phyloP scores from a whole-genome alignment of 768 basidiomycete genomes.

The Pleurotus citrinopileatus region DNA sequence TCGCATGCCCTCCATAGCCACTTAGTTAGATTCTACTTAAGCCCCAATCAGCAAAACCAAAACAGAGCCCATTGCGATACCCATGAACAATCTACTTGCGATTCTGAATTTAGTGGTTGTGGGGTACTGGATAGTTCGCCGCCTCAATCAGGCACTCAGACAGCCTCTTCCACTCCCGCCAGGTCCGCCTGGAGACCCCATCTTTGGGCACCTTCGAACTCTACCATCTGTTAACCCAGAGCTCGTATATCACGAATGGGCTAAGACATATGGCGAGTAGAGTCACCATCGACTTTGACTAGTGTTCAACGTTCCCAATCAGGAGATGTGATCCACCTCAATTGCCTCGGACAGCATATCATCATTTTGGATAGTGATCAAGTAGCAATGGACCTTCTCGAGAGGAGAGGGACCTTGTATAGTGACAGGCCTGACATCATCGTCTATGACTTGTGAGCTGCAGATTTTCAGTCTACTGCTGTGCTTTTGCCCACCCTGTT shows the following conservation, averaged over 20 bases:
- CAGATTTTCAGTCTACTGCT: no score
- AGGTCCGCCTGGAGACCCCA: slow-evolving; percentile 24
- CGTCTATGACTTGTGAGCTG: slow-evolving; percentile 1
- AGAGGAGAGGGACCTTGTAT: slow-evolving; percentile 15
- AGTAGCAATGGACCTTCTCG: slow-evolving; percentile 19
- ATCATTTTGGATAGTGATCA: slow-evolving; percentile 19
- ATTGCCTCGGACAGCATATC: slow-evolving; percentile 22
- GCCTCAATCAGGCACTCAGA: no score
- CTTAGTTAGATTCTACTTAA: no score
- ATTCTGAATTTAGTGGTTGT: no score
- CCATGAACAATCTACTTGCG: no score
- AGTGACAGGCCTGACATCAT: slow-evolving; percentile 14
- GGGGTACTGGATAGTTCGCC: no score
- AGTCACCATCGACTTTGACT: background rate
- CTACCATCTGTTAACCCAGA: slow-evolving; percentile 17
- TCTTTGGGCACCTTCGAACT: slow-evolving; percentile 24
- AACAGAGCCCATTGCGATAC: no score
- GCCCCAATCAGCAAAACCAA: no score
- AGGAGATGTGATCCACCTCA: slow-evolving; percentile 18
- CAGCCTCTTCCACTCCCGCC: slow-evolving; percentile 17
- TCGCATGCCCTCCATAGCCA: no score
- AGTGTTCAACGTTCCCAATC: background rate
- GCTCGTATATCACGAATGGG: slow-evolving; percentile 19
- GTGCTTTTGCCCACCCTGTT: no score
- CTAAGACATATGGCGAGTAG: slow-evolving; percentile 20